These are phyloP conservation scores for Aspergillus japonicus DNA, from an alignment of 2,329 filamentous ascomycete species.

Conservation along the genomic window DNA sequence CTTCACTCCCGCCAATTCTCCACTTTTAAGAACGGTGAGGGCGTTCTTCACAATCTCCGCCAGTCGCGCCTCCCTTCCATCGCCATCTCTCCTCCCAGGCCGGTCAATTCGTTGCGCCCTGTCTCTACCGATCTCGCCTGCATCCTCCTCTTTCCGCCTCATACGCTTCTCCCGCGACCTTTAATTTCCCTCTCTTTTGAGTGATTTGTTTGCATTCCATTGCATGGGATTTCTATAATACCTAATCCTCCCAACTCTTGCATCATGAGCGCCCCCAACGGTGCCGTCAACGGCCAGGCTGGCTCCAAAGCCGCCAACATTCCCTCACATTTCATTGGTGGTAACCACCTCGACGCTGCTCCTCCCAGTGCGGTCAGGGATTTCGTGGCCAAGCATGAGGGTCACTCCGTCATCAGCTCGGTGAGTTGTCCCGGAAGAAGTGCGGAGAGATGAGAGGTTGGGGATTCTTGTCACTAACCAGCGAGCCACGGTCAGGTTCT, in stretches of 20 bases:
- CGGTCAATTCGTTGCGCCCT: not conserved
- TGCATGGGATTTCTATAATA: conserved; percentile 27
- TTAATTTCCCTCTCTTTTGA: conserved; percentile 1
- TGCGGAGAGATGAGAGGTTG: not conserved
- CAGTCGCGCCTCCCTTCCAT: conserved; percentile 1
- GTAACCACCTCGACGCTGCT: conserved; percentile 81
- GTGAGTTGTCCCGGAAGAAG: conserved; percentile 57
- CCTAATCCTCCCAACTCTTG: conserved; percentile 24
- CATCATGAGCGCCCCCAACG: conserved; percentile 43
- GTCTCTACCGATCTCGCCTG: conserved; percentile 1
- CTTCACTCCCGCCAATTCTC: not conserved
- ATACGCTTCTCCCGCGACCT: not conserved
- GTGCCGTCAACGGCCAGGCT: conserved; percentile 51
- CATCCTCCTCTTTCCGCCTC: conserved; percentile 4
- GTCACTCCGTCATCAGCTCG: conserved; percentile 97
- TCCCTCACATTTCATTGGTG: conserved; percentile 92
- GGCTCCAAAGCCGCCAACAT: conserved; percentile 76
- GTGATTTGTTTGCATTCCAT: conserved; percentile 15
- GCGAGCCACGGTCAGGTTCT: conserved; percentile 64
- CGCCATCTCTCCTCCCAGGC: conserved; percentile 1
- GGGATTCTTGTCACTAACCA: not conserved
- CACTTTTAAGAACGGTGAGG: not conserved
- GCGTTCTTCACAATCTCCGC: not conserved
- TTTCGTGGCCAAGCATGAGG: conserved; percentile 84
- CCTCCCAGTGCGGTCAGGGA: conserved; percentile 87